Conservation (phyloP, 495 filamentous ascomycete species). For the Aspergillus kassunensis region DNA sequence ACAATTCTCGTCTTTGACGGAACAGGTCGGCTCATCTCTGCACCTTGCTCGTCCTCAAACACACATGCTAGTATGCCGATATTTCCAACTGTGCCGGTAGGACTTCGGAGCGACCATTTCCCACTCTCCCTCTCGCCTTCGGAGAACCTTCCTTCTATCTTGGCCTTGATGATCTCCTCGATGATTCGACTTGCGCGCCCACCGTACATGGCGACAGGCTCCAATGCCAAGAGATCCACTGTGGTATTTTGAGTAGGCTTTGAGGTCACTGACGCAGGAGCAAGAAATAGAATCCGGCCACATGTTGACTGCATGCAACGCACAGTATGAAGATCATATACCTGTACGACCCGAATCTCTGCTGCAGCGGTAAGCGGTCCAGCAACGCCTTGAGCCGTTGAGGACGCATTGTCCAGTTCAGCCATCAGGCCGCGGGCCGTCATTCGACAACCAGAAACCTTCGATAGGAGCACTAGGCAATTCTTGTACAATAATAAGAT, state of each 20-base stretch:
- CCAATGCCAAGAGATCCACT: conserved; percentile 56
- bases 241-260: conserved; percentile 43
- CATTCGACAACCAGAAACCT: conserved; percentile 52
- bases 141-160: conserved; percentile 76
- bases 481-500: conserved; percentile 85
- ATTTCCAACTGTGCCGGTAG: conserved; percentile 53
- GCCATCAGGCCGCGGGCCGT: conserved; percentile 76
- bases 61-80: conserved; percentile 70
- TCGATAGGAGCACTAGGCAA: conserved; percentile 70
- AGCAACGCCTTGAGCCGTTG: conserved; percentile 43
- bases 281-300: conserved; percentile 69
- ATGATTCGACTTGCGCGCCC: conserved; percentile 69
- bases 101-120: conserved; percentile 72
- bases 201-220: conserved; percentile 65
- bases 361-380: conserved; percentile 25
- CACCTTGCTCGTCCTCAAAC: conserved; percentile 59
- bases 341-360: conserved; percentile 71
- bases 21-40: conserved; percentile 23
- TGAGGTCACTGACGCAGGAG: conserved; percentile 54
- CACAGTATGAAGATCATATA: conserved; percentile 64
- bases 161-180: conserved; percentile 84
- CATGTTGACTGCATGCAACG: conserved; percentile 73
- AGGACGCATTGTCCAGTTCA: conserved; percentile 63
- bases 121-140: conserved; percentile 73
- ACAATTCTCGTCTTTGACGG: conserved; percentile 34